Evolutionary conservation across 805 yeast species (phyloP).

Genomic region (Myxozyma neglecta): DNA sequence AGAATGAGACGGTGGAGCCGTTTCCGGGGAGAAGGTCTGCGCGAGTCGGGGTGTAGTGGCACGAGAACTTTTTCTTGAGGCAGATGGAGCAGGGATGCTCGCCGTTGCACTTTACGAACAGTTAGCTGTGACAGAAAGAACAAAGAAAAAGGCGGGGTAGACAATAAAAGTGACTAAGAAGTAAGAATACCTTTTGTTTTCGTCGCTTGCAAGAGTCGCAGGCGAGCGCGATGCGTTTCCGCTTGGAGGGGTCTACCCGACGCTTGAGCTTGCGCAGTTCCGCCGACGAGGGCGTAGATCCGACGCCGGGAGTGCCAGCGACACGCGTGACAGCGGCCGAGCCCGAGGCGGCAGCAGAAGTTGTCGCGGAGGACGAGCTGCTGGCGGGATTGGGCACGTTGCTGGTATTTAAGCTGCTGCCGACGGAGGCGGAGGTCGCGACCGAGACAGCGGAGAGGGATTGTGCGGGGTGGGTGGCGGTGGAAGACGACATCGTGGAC

Average conservation of each 20-base stretch:
- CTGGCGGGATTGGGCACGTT: too few relatives aligned
- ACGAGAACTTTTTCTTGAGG: conserved; percentile 37
- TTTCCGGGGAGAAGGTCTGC: conserved; percentile 19
- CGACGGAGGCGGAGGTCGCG: too few relatives aligned
- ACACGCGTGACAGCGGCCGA: neutral
- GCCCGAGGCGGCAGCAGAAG: too few relatives aligned
- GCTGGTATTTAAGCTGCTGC: too few relatives aligned
- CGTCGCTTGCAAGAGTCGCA: conserved; percentile 50
- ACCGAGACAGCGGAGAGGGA: neutral
- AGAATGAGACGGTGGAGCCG: conserved; percentile 11
- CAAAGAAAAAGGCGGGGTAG: neutral
- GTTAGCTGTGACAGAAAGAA: neutral
- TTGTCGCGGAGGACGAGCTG: neutral
- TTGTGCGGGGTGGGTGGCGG: neutral
- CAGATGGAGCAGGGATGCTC: conserved; percentile 44
- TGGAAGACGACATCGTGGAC: neutral
- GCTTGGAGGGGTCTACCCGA: conserved; percentile 33
- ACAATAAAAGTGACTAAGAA: neutral
- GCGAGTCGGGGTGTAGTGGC: conserved; percentile 34
- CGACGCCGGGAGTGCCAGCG: conserved; percentile 1
- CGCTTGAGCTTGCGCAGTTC: conserved; percentile 31
- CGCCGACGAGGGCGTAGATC: conserved; percentile 20
- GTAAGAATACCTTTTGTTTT: conserved; percentile 38
- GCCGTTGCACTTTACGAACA: conserved; percentile 39
- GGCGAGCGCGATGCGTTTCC: conserved; percentile 50